Base-by-base conservation (phyloP, 192 early-diverging fungal genomes). In the Martensiomyces pterosporus region DNA sequence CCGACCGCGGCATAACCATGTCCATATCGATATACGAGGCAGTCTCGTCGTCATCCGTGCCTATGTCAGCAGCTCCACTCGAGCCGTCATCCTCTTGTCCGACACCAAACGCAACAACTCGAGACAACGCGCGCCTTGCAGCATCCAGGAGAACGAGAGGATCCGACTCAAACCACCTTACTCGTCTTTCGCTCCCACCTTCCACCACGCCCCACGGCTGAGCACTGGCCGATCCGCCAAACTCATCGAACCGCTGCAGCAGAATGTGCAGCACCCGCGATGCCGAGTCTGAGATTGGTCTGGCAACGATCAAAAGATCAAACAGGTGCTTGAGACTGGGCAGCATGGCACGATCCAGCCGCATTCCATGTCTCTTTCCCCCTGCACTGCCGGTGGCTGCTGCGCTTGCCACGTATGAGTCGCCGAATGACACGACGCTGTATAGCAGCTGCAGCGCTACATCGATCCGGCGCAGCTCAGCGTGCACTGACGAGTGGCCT, bases 141-240 rank as follows among this genome's bases (percentile, higher is more conserved):
- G 42, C 45, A 3, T n/a, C 22, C 9, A 57, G 54, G 6, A 73
- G 42, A 2, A 43, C 23, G 0, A 14, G 25, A 0, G 53, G 5
- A 37, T 73, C 63, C 5, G 63, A 48, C 43, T 73, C 63, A 32
- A 61, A 73, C 69, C 69, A 73, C 29, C 46, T 13, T 49, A 1
- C 6, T 10, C 39, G 4, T 36, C 21, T 21, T 10, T 24, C 32
- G 15, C 24, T 16, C 14, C 15, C 12, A 21, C 3, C 43, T 29
- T 17, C 44, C 16, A 9, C 49, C 9, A 2, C 26, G 2, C 38
- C 24, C 4, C 27, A 3, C 43, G 17, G 15, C 18, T 22, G 15
- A 19, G 27, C 16, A 26, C 33, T 8, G 42, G 23, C 17, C 17
- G 19, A 8, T 19, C 16, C 6, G 46, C 23, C 6, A 5, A 17